Conservation (phyloP, 257 asterid genomes). For the Nicotiana noctiflora region DNA sequence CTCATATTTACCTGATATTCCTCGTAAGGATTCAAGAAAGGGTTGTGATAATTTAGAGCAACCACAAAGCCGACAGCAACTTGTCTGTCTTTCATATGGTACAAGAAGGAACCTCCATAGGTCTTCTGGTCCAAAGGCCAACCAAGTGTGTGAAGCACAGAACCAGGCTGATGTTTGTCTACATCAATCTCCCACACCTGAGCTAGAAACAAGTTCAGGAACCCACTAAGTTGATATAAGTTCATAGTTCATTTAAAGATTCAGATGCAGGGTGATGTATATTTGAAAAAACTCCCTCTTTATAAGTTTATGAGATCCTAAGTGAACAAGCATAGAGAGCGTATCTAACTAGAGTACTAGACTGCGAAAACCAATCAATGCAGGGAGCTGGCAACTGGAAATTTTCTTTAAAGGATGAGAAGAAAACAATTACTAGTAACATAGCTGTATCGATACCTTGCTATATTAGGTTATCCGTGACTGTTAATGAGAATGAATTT, state of each 20-base stretch:
- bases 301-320: neutral
- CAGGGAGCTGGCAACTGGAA: neutral
- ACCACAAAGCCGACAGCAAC: slow-evolving; percentile 84
- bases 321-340: neutral
- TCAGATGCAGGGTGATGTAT: neutral
- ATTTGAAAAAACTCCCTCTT: neutral
- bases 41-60: slow-evolving; percentile 80
- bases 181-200: slow-evolving; percentile 92
- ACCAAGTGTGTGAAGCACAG: slow-evolving; percentile 86
- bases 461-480: neutral
- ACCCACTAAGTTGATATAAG: slow-evolving; percentile 2
- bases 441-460: neutral
- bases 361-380: neutral
- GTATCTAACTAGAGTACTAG: neutral
- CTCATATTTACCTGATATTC: slow-evolving; percentile 74
- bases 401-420: neutral
- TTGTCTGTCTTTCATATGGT: slow-evolving; percentile 92
- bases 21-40: slow-evolving; percentile 89
- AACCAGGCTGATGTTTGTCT: slow-evolving; percentile 72
- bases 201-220: slow-evolving; percentile 19
- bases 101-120: slow-evolving; percentile 93
- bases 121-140: slow-evolving; percentile 92
- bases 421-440: neutral
- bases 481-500: neutral
- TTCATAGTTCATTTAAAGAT: neutral